A percentile compares a stretch with the other conserved stretches of the same genome.
Evolutionary conservation across 257 asterid species (phyloP).

Genomic region (Mitragyna speciosa): DNA sequence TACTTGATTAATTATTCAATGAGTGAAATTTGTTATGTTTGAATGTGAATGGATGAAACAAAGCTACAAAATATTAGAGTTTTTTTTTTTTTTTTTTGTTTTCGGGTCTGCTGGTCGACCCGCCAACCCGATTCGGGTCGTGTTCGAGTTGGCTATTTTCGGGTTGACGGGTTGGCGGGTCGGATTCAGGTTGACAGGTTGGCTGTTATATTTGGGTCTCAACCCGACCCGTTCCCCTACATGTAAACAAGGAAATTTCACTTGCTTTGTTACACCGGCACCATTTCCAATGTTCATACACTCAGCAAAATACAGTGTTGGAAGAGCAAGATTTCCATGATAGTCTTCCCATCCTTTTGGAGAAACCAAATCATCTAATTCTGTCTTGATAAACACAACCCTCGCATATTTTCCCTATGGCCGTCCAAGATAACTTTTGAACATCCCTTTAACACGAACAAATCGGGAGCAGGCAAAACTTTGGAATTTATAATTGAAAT

Average conservation of each 20-base stretch:
- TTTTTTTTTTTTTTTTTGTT: no score
- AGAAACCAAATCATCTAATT: conserved; percentile 53
- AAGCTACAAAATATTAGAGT: no score
- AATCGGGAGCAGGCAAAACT: conserved; percentile 47
- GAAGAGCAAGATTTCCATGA: conserved; percentile 50
- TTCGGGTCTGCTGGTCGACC: no score
- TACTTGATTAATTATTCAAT: no score
- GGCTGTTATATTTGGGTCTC: no score
- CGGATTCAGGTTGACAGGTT: no score
- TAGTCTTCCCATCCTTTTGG: conserved; percentile 63
- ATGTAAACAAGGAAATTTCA: conserved; percentile 72
- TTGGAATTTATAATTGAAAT: conserved; percentile 47
- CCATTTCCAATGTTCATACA: conserved; percentile 60
- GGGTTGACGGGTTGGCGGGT: no score
- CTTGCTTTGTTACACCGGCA: conserved; percentile 47
- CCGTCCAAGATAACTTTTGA: conserved; percentile 56
- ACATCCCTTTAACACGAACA: conserved; percentile 22
- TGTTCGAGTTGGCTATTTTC: no score
- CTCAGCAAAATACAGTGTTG: conserved; percentile 65
- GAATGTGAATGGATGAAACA: no score
- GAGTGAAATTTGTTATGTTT: no score
- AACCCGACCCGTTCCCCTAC: no score
- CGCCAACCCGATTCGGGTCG: no score
- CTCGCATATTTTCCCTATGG: conserved; percentile 71
- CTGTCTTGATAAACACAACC: conserved; percentile 48